phyloP scores from a whole-genome alignment of 1,139 yeast genomes.

The Geotrichum aggregatum region DNA sequence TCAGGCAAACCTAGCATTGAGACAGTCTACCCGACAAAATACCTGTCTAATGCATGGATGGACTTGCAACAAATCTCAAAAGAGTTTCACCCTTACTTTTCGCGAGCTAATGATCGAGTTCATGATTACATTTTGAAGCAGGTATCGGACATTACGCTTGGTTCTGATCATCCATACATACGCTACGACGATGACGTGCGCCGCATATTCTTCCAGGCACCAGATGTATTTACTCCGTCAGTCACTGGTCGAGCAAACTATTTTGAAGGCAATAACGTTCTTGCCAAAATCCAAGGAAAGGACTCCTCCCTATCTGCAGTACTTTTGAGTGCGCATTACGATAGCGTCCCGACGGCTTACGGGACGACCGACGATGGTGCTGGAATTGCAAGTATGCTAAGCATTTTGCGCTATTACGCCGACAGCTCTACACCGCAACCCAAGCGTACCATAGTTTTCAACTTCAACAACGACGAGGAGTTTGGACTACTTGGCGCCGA shows the following conservation, averaged over 20 bases:
- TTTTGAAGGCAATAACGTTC: conserved; percentile 73
- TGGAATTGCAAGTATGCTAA: conserved; percentile 82
- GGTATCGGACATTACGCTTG: conserved; percentile 39
- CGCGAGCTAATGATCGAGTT: conserved; percentile 69
- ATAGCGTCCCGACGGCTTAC: conserved; percentile 79
- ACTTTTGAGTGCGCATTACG: conserved; percentile 79
- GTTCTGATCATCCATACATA: conserved; percentile 41
- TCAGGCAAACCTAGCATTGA: conserved; percentile 24
- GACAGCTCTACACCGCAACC: conserved; percentile 49
- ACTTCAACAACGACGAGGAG: conserved; percentile 88
- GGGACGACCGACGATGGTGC: conserved; percentile 94
- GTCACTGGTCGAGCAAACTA: conserved; percentile 51
- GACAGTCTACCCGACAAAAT: conserved; percentile 24
- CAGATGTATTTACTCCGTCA: conserved; percentile 45
- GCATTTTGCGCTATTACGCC: conserved; percentile 54
- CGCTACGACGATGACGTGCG: conserved; percentile 51
- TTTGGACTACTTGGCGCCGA: conserved; percentile 83
- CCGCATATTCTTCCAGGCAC: conserved; percentile 47
- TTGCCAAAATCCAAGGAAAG: conserved; percentile 67
- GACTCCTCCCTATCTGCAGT: conserved; percentile 58
- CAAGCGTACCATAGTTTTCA: conserved; percentile 66
- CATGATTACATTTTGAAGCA: conserved; percentile 59
- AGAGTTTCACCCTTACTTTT: conserved; percentile 71
- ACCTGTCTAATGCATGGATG: conserved; percentile 54
- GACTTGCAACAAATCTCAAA: conserved; percentile 65